Evolutionary conservation across 805 yeast genomes (phyloP).

Genomic region (Torulaspora delbrueckii): DNA sequence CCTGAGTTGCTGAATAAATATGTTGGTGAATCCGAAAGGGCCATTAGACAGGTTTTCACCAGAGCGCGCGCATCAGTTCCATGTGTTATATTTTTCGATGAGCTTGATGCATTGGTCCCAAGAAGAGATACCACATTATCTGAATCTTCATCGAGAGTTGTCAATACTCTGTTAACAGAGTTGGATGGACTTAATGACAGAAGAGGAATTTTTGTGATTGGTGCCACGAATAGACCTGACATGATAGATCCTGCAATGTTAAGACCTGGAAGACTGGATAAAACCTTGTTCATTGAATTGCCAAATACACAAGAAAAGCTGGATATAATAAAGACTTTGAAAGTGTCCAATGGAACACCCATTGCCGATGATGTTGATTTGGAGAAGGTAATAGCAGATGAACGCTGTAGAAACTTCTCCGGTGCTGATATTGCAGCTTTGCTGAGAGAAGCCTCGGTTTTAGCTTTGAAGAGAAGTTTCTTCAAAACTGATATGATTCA

Average conservation of each 20-base stretch:
- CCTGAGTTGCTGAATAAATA: slow-evolving; percentile 92
- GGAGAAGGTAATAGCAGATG: slow-evolving; percentile 59
- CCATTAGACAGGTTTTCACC: slow-evolving; percentile 87
- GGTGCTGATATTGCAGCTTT: slow-evolving; percentile 95
- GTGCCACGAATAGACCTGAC: slow-evolving; percentile 96
- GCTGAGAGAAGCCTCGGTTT: slow-evolving; percentile 90
- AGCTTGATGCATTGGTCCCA: slow-evolving; percentile 93
- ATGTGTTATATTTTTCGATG: slow-evolving; percentile 92
- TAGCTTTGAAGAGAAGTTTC: slow-evolving; percentile 72
- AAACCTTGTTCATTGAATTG: slow-evolving; percentile 83
- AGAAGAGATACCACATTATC: slow-evolving; percentile 83
- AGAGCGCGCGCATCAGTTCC: slow-evolving; percentile 93
- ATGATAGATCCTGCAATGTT: slow-evolving; percentile 98
- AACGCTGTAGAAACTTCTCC: slow-evolving; percentile 79
- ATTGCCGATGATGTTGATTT: slow-evolving; percentile 59
- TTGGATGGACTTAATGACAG: slow-evolving; percentile 92
- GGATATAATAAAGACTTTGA: slow-evolving; percentile 76
- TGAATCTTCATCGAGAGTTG: slow-evolving; percentile 89
- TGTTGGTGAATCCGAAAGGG: slow-evolving; percentile 94
- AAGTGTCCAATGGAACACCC: slow-evolving; percentile 72
- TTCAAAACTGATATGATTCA: slow-evolving; percentile 46
- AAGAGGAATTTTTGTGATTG: slow-evolving; percentile 88
- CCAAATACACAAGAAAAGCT: slow-evolving; percentile 74
- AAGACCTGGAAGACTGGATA: slow-evolving; percentile 93
- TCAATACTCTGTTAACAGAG: slow-evolving; percentile 89